Base-by-base conservation (phyloP, 2,329 filamentous ascomycete genomes). In the Ophiostoma piceae region DNA sequence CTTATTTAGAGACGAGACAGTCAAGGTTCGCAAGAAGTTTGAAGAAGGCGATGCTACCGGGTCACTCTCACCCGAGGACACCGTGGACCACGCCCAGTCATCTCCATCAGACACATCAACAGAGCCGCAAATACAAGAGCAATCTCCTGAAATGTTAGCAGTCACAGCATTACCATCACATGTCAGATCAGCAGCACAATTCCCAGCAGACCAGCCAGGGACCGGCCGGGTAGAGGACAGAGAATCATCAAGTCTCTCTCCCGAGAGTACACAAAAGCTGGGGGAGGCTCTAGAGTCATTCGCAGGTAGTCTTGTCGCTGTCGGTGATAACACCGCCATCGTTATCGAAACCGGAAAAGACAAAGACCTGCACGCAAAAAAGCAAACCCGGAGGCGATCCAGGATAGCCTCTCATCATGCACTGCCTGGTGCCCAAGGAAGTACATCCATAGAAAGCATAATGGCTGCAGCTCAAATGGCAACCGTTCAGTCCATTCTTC, bases 1-100 rank as follows among this genome's bases (percentile, higher is more conserved):
- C 70, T 85, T 89, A 83, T 90, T 90, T 76, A 85, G 87, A 51
- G 87, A 90, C 78, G 87, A 90, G 78, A 89, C 85, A 74, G 84
- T 81, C 74, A 85, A 88, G 74, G 86, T 89, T 65, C 84, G 86
- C 35, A 82, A 82, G 72, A 88, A 87, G 75, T 84, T 84, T 26
- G 83, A 85, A 69, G 84, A 79, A 73, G 64, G 54, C 22, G 37
- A 29, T 1, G 54, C 57, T 32, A 4, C 26, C 57, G 57, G 32
- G 26, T 16, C 22, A 35, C 26, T 62, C 6, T 29, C 57, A 11
- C 57, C 57, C 7, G 57, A 62, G 12, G 26, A 19, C 26, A 62
- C 57, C 32, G 7, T 26, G 26, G 26, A 62, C 2, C 22, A 62
- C 57, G 5, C 26, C 26, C 22, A 16, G 26, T 62, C 57, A 29